phyloP scores from a whole-genome alignment of 345 rosid genomes.

The Sisymbrium altissimum region DNA sequence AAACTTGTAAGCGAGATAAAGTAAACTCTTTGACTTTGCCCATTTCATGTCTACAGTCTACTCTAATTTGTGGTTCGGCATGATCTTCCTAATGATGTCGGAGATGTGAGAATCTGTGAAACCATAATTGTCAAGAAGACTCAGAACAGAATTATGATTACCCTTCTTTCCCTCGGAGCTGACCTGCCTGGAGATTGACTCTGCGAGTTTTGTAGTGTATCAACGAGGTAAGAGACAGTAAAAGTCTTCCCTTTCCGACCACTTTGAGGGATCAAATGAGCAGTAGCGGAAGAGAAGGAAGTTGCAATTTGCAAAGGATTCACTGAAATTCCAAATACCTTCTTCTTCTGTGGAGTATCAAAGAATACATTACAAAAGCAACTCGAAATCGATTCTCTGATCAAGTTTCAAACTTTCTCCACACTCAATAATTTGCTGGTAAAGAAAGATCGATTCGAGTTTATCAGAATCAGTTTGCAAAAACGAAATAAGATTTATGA shows the following conservation, averaged over 20 bases:
- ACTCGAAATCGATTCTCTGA: no score
- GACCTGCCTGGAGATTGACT: constrained; percentile 2
- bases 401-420: no score
- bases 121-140: constrained; percentile 3
- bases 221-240: constrained; percentile 7
- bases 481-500: no score
- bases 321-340: neutral
- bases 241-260: constrained; percentile 18
- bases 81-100: no score
- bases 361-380: neutral
- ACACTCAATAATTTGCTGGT: no score
- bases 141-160: constrained; percentile 5
- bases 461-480: no score
- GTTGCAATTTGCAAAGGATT: neutral
- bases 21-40: no score
- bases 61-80: no score
- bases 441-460: no score
- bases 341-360: neutral
- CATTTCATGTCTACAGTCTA: no score
- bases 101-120: constrained; percentile 32
- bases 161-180: neutral
- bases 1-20: no score
- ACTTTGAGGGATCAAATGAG: neutral
- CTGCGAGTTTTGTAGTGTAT: constrained; percentile 16
- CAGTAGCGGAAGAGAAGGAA: neutral